Evolutionary conservation across 352 stramenopile genomes (phyloP).

Genomic region (Pythium phragmitis): DNA sequence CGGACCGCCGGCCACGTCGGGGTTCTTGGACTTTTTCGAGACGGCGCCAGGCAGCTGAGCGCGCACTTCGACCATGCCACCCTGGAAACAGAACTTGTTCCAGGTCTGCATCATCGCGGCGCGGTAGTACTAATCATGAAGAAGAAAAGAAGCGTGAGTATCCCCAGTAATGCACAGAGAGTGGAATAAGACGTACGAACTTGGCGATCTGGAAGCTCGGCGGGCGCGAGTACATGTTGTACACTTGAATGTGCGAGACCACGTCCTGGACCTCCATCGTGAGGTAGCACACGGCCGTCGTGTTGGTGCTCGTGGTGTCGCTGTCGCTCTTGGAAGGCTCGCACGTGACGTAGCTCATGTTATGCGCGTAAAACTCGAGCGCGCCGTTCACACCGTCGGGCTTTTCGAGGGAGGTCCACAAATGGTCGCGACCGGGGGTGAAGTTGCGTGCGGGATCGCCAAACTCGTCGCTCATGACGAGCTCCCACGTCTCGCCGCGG

Average conservation of each 20-base stretch:
- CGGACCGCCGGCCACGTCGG: constrained; percentile 23
- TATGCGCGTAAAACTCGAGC: constrained; percentile 60
- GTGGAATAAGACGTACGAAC: constrained; percentile 41
- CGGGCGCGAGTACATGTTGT: constrained; percentile 64
- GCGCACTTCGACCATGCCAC: constrained; percentile 91
- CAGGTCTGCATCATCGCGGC: constrained; percentile 91
- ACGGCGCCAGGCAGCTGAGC: constrained; percentile 80
- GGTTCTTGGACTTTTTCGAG: constrained; percentile 40
- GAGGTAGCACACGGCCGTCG: constrained; percentile 48
- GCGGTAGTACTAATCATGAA: constrained; percentile 34
- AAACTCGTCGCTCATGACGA: constrained; percentile 83
- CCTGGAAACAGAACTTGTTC: constrained; percentile 96
- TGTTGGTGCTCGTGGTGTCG: constrained; percentile 20
- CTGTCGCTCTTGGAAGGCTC: constrained; percentile 28
- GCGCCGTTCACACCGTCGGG: constrained; percentile 73
- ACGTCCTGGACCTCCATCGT: constrained; percentile 55
- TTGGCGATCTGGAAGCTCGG: constrained; percentile 47
- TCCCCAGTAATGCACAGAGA: background rate
- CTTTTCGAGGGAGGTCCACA: constrained; percentile 90
- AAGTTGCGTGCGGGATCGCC: constrained; percentile 70
- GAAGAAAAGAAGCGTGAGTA: background rate
- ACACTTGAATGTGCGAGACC: constrained; percentile 58
- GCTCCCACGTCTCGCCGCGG: constrained; percentile 47
- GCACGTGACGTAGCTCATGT: constrained; percentile 58
- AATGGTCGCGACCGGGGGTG: constrained; percentile 90